Evolutionary conservation across 345 rosid species (phyloP), one percentile per base, ranked within the genome.

Genomic region (Eutrema japonicum): DNA sequence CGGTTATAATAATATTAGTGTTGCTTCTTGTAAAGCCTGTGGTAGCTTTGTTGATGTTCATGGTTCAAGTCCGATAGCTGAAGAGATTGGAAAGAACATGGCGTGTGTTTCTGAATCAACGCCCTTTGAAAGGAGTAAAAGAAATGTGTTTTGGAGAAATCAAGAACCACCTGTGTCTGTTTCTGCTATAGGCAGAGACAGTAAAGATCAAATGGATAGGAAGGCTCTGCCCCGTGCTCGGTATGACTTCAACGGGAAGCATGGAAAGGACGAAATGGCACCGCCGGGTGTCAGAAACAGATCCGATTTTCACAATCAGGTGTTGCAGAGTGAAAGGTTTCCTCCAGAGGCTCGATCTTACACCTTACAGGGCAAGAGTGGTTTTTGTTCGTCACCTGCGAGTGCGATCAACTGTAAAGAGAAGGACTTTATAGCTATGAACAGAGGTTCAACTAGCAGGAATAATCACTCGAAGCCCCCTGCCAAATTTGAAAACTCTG

Each of bases 401-500:
- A 80, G 74, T 77, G 81, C 79, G 10, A 71, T 72, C 61, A 61
- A 74, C 56, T 52, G 66, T 65, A 81, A 74, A 49, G 72, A 81
- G 22, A 93, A 85, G 64, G 88, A 84, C 74, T 86, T 82, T 82
- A 83, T 88, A 74, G 83, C 90, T 46, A 63, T 83, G 51, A 92
- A 83, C 77, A 79, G 87, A 78, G 87, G 71, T 67, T 70, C 85
- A 71, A 80, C 75, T 70, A 80, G 89, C 38, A 83, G 72, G 71
- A 71, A 75, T 36, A 74, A 78, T 40, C 75, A 82, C 38, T 66
- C 72, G 12, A 81, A 91, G 72, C 55, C 72, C 22, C 79, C 82
- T 4, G 62, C 47, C 60, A 68, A 81, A 66, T 66, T 77, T 68
- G 74, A 78, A 70, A 76, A 71, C 62, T 67, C 80, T 51, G 75